Evolutionary conservation across 352 stramenopile species (phyloP).

Genomic region (Thalassiosira hispida): DNA sequence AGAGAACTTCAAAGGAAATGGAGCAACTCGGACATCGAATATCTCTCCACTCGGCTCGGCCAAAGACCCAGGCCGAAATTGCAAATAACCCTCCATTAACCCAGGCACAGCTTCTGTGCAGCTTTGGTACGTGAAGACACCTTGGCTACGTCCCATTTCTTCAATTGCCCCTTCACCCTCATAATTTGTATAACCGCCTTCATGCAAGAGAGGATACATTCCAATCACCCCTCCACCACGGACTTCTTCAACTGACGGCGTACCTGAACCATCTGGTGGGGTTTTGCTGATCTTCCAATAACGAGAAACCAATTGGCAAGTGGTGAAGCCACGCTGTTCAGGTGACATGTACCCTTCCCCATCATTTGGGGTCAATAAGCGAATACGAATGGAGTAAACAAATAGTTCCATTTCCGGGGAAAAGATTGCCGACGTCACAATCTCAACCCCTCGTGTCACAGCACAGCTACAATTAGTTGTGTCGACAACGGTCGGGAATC

Average conservation of each 20-base stretch:
- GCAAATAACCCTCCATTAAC: conserved; percentile 35
- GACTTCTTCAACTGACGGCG: conserved; percentile 33
- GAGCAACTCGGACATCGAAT: conserved; percentile 43
- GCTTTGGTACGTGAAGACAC: conserved; percentile 47
- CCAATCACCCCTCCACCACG: conserved; percentile 63
- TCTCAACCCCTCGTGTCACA: conserved; percentile 63
- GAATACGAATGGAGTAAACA: conserved; percentile 60
- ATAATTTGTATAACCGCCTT: conserved; percentile 44
- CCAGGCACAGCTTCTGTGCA: conserved; percentile 16
- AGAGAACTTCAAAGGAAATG: conserved; percentile 29
- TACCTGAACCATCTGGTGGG: not conserved
- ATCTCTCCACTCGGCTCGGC: conserved; percentile 8
- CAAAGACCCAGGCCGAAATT: conserved; percentile 30
- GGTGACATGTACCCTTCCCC: conserved; percentile 47
- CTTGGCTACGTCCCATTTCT: not conserved
- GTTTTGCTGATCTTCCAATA: conserved; percentile 57
- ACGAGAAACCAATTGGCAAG: conserved; percentile 56
- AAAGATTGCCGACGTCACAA: conserved; percentile 51
- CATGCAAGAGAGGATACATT: conserved; percentile 56
- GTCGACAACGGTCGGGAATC: conserved; percentile 28
- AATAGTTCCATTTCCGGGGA: conserved; percentile 23
- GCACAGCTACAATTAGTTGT: conserved; percentile 34
- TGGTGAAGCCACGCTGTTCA: conserved; percentile 57
- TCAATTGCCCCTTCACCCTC: not conserved
- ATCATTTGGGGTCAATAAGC: conserved; percentile 49